Evolutionary conservation across 768 basidiomycete species (phyloP), one percentile per base, ranked within the genome.

Genomic region (Solioccasus polychromus): DNA sequence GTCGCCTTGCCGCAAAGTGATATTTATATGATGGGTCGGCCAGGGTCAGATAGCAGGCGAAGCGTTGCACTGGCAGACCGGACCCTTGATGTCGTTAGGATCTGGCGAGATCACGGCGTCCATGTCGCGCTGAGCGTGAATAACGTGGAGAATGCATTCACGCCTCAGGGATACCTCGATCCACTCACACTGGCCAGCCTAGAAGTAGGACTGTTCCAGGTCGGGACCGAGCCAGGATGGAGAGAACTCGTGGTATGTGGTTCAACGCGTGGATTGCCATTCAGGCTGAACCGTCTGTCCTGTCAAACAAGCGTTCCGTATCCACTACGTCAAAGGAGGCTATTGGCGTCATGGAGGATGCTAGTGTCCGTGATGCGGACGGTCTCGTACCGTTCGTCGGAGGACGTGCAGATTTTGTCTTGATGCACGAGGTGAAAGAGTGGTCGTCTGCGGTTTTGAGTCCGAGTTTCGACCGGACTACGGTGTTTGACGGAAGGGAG

Each of bases 101-200:
- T 80, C 36, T 66, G 64, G 48, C 62, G 61, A 49, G 66, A 72
- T 40, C 71, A 75, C 57, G 70, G 73, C 10, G 47, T 82, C 24
- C 66, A 71, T 35, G 64, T 79, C 42, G 79, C 78, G 42, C 72
- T 82, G 72, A 70, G 76, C 44, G 77, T 83, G 29, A 82, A 83
- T 62, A 83, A 83, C 55, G 73, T 83, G 54, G 76, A 76, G 51
- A 85, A 85, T 52, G 77, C 79, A 24, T 85, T 83, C 60, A 84
- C 78, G 28, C 84, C 83, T 31, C 83, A 85, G 65, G 83, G 83
- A 41, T 74, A 73, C 22, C 58, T 78, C 35, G 82, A 83, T 66
- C 81, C 82, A 8, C 64, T 85, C n/a, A 69, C 72, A 5, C 63
- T 85, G 42, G 76, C 79, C 39, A 71, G 77, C 28, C 72, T 85